Evolutionary conservation across 257 asterid genomes (phyloP).

Genomic region (Catharanthus roseus): DNA sequence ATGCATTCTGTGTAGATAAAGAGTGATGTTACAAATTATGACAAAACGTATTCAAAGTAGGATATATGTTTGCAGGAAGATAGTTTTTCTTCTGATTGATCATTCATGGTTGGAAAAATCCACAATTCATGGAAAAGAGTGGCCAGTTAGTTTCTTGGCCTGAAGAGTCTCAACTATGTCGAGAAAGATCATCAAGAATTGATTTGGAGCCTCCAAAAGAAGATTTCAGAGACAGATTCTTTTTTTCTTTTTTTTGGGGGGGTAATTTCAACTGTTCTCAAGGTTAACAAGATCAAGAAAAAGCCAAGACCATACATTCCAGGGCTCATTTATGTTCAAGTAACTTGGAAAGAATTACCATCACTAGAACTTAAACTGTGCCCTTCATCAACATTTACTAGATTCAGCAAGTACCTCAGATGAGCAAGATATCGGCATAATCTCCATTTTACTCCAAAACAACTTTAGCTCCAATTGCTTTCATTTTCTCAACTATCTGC

Average conservation of each 20-base stretch:
- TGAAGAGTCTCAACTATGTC: background rate
- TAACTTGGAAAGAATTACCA: background rate
- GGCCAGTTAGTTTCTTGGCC: background rate
- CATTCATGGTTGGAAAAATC: background rate
- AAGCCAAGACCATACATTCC: background rate
- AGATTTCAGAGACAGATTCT: background rate
- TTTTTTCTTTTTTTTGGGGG: too few species aligned
- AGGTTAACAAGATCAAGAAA: background rate
- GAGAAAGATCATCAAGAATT: too few species aligned
- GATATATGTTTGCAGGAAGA: background rate
- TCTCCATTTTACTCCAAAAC: conserved; percentile 30
- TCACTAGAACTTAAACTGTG: background rate
- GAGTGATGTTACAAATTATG: background rate
- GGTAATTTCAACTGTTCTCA: background rate
- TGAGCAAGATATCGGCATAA: background rate
- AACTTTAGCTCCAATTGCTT: conserved; percentile 39
- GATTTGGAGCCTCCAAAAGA: background rate
- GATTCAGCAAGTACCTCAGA: background rate
- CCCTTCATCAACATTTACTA: background rate
- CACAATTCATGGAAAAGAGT: background rate
- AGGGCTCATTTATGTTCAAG: background rate
- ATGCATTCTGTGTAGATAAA: background rate
- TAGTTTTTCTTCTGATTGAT: background rate
- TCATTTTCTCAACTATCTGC: conserved; percentile 41
- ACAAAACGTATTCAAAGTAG: background rate